Conservation (phyloP, 768 basidiomycete species). For the Filobasidium floriforme region DNA sequence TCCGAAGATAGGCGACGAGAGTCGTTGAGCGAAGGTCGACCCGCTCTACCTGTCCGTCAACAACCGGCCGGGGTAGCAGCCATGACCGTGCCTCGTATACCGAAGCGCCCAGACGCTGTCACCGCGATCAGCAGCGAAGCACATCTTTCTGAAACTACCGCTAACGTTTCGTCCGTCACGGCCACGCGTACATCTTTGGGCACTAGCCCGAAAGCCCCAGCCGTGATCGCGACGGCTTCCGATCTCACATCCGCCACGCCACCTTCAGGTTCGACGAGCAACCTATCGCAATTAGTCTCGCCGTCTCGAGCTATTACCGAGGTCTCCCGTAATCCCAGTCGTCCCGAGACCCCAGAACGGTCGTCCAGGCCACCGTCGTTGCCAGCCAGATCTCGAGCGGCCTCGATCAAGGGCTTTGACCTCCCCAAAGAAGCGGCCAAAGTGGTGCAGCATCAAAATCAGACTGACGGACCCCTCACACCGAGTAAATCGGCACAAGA, state of each 20-base stretch:
- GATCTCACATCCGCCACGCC: neutral
- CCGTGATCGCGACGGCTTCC: neutral
- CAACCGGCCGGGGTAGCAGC: conserved; percentile 32
- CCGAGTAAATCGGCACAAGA: neutral
- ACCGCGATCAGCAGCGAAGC: conserved; percentile 26
- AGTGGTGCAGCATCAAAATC: neutral
- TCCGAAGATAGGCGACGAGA: conserved; percentile 1
- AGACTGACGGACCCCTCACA: neutral
- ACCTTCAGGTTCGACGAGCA: neutral
- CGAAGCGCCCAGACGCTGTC: conserved; percentile 38
- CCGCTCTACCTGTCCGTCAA: conserved; percentile 23
- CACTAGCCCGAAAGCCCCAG: neutral
- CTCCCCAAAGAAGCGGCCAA: neutral
- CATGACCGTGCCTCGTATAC: conserved; percentile 40
- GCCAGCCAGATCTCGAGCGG: neutral
- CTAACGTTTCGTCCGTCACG: neutral
- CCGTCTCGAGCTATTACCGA: neutral
- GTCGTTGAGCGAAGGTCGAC: conserved; percentile 3
- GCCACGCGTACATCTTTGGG: neutral
- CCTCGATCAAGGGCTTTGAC: neutral
- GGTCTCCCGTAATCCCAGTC: neutral
- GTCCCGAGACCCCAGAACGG: conserved; percentile 12
- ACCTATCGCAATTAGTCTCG: neutral
- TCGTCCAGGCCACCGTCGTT: conserved; percentile 17
- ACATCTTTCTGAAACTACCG: neutral